phyloP scores from a whole-genome alignment of 2,329 filamentous ascomycete species.

The Paracoccidioides brasiliensis region DNA sequence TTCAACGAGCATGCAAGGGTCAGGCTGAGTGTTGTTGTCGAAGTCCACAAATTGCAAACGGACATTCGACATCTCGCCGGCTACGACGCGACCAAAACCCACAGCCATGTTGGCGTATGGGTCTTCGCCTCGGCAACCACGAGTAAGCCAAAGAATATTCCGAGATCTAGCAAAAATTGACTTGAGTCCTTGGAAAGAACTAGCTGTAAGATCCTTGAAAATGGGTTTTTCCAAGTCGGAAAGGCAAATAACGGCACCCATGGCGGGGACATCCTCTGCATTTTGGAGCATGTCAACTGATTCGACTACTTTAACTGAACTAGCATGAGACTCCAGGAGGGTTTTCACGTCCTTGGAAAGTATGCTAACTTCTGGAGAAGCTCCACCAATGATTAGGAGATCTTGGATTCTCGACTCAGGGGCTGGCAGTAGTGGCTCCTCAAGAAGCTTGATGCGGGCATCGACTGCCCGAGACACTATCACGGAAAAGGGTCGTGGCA shows the following conservation, averaged over 20 bases:
- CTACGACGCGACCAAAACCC: constrained; percentile 12
- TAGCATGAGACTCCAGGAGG: background rate
- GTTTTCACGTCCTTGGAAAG: background rate
- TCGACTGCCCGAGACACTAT: constrained; percentile 1
- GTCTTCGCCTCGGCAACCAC: constrained; percentile 8
- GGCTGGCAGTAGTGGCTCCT: background rate
- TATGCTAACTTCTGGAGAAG: constrained; percentile 3
- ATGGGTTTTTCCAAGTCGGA: constrained; percentile 17
- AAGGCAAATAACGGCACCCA: constrained; percentile 11
- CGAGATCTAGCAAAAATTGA: constrained; percentile 8
- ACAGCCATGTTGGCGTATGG: constrained; percentile 16
- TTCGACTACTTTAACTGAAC: background rate
- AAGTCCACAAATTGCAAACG: constrained; percentile 15
- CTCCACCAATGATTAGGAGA: background rate
- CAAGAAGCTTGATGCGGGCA: background rate
- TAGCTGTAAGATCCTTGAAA: constrained; percentile 12
- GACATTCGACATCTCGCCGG: constrained; percentile 11
- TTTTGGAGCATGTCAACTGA: background rate
- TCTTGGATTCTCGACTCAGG: background rate
- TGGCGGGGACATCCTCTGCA: background rate
- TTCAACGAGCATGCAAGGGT: constrained; percentile 9
- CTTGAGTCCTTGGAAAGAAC: constrained; percentile 9
- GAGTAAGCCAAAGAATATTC: constrained; percentile 18
- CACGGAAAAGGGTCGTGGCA: constrained; percentile 1
- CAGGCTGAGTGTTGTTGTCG: constrained; percentile 2